Base-by-base conservation (phyloP, 2,329 filamentous ascomycete genomes). In the Fusarium sterilihyphosum region DNA sequence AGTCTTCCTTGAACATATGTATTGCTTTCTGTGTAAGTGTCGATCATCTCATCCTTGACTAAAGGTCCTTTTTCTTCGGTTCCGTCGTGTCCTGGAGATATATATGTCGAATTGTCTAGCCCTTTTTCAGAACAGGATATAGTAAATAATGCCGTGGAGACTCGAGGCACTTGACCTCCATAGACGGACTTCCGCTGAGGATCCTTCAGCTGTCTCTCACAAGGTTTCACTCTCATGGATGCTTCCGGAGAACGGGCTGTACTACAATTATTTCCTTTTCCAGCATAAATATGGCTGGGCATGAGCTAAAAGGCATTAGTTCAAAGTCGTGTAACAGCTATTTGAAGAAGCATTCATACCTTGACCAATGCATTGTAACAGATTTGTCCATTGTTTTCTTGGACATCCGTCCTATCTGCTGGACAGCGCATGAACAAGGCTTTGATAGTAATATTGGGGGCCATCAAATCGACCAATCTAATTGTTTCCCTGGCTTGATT, bases 1-100 rank as follows among this genome's bases (percentile, higher is more conserved):
- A 33, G 20, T 26, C n/a, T 49, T 60, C 35, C n/a, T 26, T 67
- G 47, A 73, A 73, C 31, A 63, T 69, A 69, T 65, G 46, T 49
- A 49, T 41, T 63, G 44, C 26, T 68, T 49, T 64, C 22, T n/a
- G 59, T 26, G 31, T 18, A 11, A 12, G 41, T 56, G 6, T 35
- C 46, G 63, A 50, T 50, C 35, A n/a, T 22, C 38, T 52, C 31
- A 7, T 52, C 44, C n/a, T 52, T 24, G 13, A 38, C 24, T 46
- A 40, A 18, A 16, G 17, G 14, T 37, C 43, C 49, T 26, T 18
- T 13, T 6, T 40, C 52, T 20, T 16, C 35, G 35, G 14, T 35
- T 53, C 14, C 41, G 16, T 59, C 24, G 20, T 47, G 33, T 29
- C 44, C 50, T 33, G 16, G 38, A 33, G 31, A 52, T 57, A 17